Percentiles rank a stretch among this genome's conserved stretches.
These are phyloP conservation scores for Herpetospermum pedunculosum DNA, from an alignment of 306 rosid genomes.

Conservation along the genomic window DNA sequence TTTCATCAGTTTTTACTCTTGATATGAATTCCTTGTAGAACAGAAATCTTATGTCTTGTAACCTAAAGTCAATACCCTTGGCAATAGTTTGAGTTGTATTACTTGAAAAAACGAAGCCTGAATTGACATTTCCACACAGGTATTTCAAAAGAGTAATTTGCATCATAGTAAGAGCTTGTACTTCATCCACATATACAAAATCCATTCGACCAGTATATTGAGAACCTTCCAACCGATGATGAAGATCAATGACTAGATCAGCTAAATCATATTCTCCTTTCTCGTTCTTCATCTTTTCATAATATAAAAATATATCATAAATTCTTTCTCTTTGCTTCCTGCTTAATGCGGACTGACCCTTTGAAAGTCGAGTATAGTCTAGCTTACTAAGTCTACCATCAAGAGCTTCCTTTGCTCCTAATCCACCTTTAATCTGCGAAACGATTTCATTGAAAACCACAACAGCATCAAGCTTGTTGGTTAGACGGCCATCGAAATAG, in stretches of 20 bases:
- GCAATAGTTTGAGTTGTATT: constrained; percentile 40
- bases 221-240: constrained; percentile 20
- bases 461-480: constrained; percentile 36
- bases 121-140: constrained; percentile 17
- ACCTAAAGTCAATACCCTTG: constrained; percentile 50
- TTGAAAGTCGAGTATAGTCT: constrained; percentile 27
- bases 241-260: constrained; percentile 51
- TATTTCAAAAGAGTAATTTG: constrained; percentile 40
- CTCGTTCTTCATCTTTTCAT: constrained; percentile 39
- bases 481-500: constrained; percentile 25
- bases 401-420: constrained; percentile 9
- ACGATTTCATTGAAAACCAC: constrained; percentile 47
- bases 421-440: constrained; percentile 49
- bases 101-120: constrained; percentile 22
- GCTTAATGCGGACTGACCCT: constrained; percentile 23
- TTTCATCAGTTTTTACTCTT: background rate
- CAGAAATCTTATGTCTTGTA: constrained; percentile 39
- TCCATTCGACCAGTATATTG: constrained; percentile 36
- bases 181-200: constrained; percentile 59
- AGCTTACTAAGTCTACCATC: constrained; percentile 31
- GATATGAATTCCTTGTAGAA: constrained; percentile 19
- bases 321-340: constrained; percentile 26
- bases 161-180: constrained; percentile 51
- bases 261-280: constrained; percentile 56
- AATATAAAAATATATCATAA: constrained; percentile 37